phyloP scores from a whole-genome alignment of 164 flowering plant genomes.

The Chloranthus sessilifolius region DNA sequence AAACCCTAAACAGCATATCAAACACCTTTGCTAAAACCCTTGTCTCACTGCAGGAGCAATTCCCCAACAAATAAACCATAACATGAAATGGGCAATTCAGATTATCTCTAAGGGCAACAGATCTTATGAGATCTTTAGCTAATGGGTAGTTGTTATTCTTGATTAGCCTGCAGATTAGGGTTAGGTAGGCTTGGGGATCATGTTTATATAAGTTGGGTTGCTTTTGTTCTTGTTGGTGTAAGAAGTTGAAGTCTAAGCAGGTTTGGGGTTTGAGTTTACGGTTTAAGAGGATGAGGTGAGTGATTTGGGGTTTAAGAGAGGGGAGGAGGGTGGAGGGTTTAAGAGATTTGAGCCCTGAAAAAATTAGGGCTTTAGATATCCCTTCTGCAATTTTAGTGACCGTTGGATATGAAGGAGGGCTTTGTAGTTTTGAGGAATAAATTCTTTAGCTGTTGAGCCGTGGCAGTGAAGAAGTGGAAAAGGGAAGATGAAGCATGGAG shows the following conservation, averaged over 20 bases:
- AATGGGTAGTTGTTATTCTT: constrained; percentile 28
- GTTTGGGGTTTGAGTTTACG: constrained; percentile 38
- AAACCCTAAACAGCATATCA: constrained; percentile 53
- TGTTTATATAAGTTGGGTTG: constrained; percentile 18
- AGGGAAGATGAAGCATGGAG: no score
- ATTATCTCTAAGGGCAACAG: constrained; percentile 20
- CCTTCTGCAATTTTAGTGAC: constrained; percentile 32
- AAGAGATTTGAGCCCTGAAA: constrained; percentile 25
- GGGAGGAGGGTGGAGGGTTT: constrained; percentile 22
- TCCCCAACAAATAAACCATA: constrained; percentile 28
- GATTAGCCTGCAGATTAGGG: constrained; percentile 39
- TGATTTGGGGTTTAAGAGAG: constrained; percentile 29
- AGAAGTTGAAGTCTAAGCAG: constrained; percentile 36
- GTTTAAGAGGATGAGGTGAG: constrained; percentile 55
- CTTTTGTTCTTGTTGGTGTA: constrained; percentile 5
- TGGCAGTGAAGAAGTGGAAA: no score
- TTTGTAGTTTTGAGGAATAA: no score
- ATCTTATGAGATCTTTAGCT: constrained; percentile 36
- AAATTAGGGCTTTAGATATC: constrained; percentile 33
- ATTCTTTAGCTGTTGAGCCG: no score
- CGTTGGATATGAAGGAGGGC: no score
- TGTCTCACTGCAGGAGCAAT: constrained; percentile 20
- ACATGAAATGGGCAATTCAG: constrained; percentile 25
- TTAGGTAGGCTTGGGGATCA: constrained; percentile 31
- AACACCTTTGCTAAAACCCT: constrained; percentile 29